phyloP scores from a whole-genome alignment of 108 stramenopile species.

The Cyclotella choctawhatcheeana region DNA sequence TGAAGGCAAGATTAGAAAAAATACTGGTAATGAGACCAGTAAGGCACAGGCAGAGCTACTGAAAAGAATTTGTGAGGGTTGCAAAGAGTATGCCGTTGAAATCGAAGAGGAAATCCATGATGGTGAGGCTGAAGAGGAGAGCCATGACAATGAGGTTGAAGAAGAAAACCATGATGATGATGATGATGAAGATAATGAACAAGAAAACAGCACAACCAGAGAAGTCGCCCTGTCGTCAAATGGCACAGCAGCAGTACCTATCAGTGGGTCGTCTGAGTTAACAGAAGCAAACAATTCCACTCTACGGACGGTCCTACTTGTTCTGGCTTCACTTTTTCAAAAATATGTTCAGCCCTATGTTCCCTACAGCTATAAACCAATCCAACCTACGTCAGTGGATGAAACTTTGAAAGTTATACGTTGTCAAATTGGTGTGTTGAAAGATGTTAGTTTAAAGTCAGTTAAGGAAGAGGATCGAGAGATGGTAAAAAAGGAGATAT shows the following conservation, averaged over 20 bases:
- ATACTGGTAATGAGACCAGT: constrained; percentile 32
- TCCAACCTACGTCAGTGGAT: constrained; percentile 20
- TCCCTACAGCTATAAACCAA: constrained; percentile 6
- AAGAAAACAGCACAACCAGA: too few species aligned
- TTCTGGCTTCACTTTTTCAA: constrained; percentile 15
- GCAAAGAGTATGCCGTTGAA: constrained; percentile 21
- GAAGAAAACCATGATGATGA: too few species aligned
- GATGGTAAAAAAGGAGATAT: neutral
- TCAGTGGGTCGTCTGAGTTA: neutral
- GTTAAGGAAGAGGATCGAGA: neutral
- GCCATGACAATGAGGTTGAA: neutral
- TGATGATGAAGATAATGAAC: too few species aligned
- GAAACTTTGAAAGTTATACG: constrained; percentile 14
- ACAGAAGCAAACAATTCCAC: neutral
- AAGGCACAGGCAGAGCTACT: constrained; percentile 30
- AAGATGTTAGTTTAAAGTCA: constrained; percentile 22
- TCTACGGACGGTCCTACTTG: constrained; percentile 12
- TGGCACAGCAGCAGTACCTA: neutral
- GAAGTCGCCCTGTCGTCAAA: neutral
- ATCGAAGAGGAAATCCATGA: neutral
- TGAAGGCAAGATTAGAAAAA: constrained; percentile 62
- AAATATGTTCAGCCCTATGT: constrained; percentile 22
- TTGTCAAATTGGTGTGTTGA: constrained; percentile 22
- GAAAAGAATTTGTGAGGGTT: constrained; percentile 28
- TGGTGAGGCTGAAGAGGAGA: constrained; percentile 21